Evolutionary conservation across 2,329 filamentous ascomycete species (phyloP).

Genomic region (Plectosphaerella sp.): DNA sequence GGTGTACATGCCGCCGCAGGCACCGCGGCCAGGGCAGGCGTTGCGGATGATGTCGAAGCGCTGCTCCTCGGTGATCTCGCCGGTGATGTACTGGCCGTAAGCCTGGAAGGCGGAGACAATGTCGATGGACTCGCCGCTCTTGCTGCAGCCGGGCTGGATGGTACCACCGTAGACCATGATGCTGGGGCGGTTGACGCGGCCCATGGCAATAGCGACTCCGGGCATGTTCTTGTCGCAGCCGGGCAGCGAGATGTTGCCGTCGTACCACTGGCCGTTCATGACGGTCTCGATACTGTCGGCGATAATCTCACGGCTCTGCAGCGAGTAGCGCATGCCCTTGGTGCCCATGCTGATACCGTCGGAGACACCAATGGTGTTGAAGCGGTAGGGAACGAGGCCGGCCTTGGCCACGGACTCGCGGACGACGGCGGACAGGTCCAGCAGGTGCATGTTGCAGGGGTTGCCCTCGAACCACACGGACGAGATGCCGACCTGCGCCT

Average conservation of each 20-base stretch:
- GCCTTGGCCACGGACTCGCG: conserved; percentile 59
- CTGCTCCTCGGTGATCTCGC: conserved; percentile 85
- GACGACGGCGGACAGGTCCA: conserved; percentile 80
- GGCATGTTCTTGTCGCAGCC: conserved; percentile 99
- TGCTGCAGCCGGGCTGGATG: conserved; percentile 85
- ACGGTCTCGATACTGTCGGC: conserved; percentile 98
- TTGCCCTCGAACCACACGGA: conserved; percentile 98
- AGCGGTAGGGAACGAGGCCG: conserved; percentile 87
- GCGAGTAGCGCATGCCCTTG: conserved; percentile 89
- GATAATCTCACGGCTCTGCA: conserved; percentile 94
- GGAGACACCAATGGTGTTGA: conserved; percentile 98
- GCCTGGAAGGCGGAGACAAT: conserved; percentile 98
- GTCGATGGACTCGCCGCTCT: conserved; percentile 73
- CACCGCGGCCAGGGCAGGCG: conserved; percentile 67
- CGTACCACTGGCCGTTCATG: conserved; percentile 98
- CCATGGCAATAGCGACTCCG: conserved; percentile 88
- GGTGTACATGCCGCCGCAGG: conserved; percentile 86
- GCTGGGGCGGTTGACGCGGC: conserved; percentile 85
- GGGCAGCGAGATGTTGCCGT: conserved; percentile 92
- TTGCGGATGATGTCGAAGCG: conserved; percentile 93
- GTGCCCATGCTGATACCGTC: conserved; percentile 99
- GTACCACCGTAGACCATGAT: conserved; percentile 98
- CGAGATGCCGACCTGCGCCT: conserved; percentile 95
- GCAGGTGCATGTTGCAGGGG: conserved; percentile 98
- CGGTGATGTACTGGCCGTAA: conserved; percentile 90